Percentiles rank a stretch among this genome's conserved stretches.
Evolutionary conservation across 2,329 filamentous ascomycete species (phyloP).

Genomic region (Bipolaris bicolor): DNA sequence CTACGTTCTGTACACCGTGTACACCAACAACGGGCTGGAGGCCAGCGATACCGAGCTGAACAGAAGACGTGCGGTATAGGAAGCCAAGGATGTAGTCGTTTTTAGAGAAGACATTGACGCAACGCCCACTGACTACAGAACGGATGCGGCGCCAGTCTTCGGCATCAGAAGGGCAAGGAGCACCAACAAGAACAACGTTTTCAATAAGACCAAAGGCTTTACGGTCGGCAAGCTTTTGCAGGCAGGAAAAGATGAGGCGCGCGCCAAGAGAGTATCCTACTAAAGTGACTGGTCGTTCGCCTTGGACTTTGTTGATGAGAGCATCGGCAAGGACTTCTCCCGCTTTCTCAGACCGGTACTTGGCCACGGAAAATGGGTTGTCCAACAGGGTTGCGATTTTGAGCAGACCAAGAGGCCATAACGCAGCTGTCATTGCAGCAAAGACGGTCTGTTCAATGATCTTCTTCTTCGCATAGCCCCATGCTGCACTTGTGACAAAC

Average conservation of each 20-base stretch:
- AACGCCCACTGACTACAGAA: conserved; percentile 76
- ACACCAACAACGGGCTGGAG: conserved; percentile 75
- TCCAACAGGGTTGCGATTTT: conserved; percentile 67
- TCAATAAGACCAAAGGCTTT: conserved; percentile 85
- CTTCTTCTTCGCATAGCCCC: conserved; percentile 74
- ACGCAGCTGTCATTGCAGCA: conserved; percentile 53
- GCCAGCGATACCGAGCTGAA: conserved; percentile 83
- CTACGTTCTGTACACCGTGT: conserved; percentile 66
- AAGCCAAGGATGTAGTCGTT: conserved; percentile 89
- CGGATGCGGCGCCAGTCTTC: conserved; percentile 78
- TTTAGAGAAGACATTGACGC: conserved; percentile 87
- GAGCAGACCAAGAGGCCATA: conserved; percentile 57
- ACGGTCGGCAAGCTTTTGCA: conserved; percentile 76
- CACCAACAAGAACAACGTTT: conserved; percentile 80
- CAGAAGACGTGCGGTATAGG: conserved; percentile 81
- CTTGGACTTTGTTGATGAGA: conserved; percentile 79
- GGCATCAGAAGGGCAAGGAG: conserved; percentile 74
- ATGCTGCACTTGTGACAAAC: conserved; percentile 80
- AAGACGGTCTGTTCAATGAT: conserved; percentile 69
- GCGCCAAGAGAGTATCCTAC: conserved; percentile 84
- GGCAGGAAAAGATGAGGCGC: conserved; percentile 80
- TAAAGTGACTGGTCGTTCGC: conserved; percentile 79
- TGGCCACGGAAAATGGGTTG: conserved; percentile 81
- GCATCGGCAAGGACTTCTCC: conserved; percentile 81
- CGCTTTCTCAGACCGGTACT: conserved; percentile 78